Evolutionary conservation across 208 protist species (phyloP).

Genomic region (Leptomonas pyrrhocoris): DNA sequence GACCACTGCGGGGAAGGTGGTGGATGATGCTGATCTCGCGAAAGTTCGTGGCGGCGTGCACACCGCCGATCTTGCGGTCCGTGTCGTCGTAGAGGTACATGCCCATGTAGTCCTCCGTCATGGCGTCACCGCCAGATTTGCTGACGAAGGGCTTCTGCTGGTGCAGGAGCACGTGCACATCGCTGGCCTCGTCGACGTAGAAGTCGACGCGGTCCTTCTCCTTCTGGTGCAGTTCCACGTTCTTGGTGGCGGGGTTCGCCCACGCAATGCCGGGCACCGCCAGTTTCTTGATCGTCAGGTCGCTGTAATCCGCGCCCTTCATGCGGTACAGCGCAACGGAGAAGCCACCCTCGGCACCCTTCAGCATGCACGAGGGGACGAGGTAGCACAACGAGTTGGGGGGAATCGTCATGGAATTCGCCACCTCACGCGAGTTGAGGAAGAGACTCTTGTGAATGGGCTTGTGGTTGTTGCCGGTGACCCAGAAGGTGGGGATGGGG

Average conservation of each 20-base stretch:
- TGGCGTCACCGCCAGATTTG: constrained; percentile 59
- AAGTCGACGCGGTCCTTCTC: constrained; percentile 81
- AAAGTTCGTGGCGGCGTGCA: constrained; percentile 81
- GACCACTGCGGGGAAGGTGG: constrained; percentile 50
- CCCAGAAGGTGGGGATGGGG: constrained; percentile 54
- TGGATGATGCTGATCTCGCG: constrained; percentile 82
- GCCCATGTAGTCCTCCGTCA: constrained; percentile 80
- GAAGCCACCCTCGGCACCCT: constrained; percentile 46
- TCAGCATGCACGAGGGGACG: constrained; percentile 71
- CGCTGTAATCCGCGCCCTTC: constrained; percentile 43
- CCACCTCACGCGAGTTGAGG: constrained; percentile 79
- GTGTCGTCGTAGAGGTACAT: constrained; percentile 84
- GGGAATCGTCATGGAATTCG: constrained; percentile 60
- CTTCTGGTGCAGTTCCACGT: constrained; percentile 41
- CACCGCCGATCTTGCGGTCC: constrained; percentile 57
- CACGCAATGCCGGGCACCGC: constrained; percentile 47
- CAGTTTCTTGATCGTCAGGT: constrained; percentile 46
- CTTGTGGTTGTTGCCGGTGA: constrained; percentile 76
- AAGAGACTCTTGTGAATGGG: constrained; percentile 72
- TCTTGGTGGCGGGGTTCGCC: constrained; percentile 35
- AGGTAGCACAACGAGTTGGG: constrained; percentile 69
- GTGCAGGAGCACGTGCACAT: constrained; percentile 72
- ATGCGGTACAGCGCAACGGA: constrained; percentile 58
- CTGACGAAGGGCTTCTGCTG: constrained; percentile 62
- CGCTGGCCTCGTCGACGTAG: constrained; percentile 66